A percentile compares a stretch with the other conserved stretches of the same genome.
Evolutionary conservation across 1,284 basidiomycete genomes (phyloP).

Genomic region (Sanghuangporus sanghuang): DNA sequence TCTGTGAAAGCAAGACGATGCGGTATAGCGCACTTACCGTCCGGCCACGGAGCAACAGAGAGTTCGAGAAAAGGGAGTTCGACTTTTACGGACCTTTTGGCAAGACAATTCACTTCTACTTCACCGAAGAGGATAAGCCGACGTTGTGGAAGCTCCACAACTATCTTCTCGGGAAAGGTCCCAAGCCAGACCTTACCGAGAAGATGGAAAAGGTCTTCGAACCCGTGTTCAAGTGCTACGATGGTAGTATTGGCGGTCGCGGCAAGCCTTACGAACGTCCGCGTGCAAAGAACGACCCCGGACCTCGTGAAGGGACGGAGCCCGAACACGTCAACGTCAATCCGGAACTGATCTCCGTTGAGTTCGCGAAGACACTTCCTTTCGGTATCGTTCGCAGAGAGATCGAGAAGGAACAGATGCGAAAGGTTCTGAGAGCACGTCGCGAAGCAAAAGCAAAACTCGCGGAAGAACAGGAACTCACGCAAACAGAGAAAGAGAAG

Average conservation of each 20-base stretch:
- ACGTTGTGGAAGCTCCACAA: neutral
- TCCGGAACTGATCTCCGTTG: neutral
- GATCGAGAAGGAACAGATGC: neutral
- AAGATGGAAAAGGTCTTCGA: neutral
- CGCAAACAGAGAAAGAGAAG: neutral
- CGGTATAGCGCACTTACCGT: neutral
- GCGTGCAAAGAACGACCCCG: neutral
- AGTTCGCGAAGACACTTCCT: neutral
- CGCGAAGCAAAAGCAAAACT: neutral
- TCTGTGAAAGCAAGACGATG: neutral
- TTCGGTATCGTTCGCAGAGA: neutral
- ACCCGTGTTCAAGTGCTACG: neutral
- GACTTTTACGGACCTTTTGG: neutral
- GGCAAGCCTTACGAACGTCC: neutral
- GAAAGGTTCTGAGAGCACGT: neutral
- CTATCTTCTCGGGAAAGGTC: neutral
- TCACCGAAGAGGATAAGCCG: neutral
- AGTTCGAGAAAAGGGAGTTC: neutral
- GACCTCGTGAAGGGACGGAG: neutral
- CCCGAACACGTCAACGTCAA: neutral
- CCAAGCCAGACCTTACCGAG: neutral
- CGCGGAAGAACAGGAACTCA: neutral
- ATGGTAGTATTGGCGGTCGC: neutral
- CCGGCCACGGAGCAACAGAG: too few relatives aligned
- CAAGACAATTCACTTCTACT: neutral